A percentile compares a stretch with the other conserved stretches of the same genome.
Evolutionary conservation across 148 eudicot genomes (phyloP).

Genomic region (Dysphania ambrosioides): DNA sequence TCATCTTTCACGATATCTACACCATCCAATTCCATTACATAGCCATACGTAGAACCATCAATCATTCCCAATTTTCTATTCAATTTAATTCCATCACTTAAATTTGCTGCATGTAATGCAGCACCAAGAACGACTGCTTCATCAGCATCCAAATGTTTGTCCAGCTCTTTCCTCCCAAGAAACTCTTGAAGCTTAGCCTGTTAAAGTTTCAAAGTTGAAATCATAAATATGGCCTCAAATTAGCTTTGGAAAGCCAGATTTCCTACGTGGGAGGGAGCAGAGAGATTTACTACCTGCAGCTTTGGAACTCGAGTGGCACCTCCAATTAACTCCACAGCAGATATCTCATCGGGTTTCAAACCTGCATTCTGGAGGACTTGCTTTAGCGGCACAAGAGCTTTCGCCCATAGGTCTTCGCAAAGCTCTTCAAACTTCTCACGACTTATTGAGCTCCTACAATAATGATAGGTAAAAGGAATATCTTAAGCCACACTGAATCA

Average conservation of each 20-base stretch:
- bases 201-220: slow-evolving; percentile 17
- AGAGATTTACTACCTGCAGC: slow-evolving; percentile 59
- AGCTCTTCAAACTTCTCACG: slow-evolving; percentile 96
- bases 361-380: slow-evolving; percentile 73
- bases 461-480: not conserved
- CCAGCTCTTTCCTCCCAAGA: slow-evolving; percentile 85
- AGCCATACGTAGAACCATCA: slow-evolving; percentile 92
- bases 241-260: not conserved
- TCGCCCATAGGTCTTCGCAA: slow-evolving; percentile 84
- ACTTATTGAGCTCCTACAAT: slow-evolving; percentile 78
- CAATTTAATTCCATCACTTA: slow-evolving; percentile 95
- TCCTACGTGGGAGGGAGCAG: not conserved
- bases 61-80: slow-evolving; percentile 94
- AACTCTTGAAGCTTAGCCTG: slow-evolving; percentile 95
- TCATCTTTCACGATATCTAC: slow-evolving; percentile 74
- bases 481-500: slow-evolving; percentile 6
- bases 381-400: slow-evolving; percentile 67
- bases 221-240: too few relatives aligned
- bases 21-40: slow-evolving; percentile 76
- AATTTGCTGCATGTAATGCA: slow-evolving; percentile 86
- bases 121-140: slow-evolving; percentile 96
- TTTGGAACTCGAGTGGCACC: slow-evolving; percentile 97
- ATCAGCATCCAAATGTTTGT: slow-evolving; percentile 94
- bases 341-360: slow-evolving; percentile 57
- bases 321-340: slow-evolving; percentile 92